Evolutionary conservation across 1,284 basidiomycete genomes (phyloP).

Genomic region (Cystobasidium pallidum): DNA sequence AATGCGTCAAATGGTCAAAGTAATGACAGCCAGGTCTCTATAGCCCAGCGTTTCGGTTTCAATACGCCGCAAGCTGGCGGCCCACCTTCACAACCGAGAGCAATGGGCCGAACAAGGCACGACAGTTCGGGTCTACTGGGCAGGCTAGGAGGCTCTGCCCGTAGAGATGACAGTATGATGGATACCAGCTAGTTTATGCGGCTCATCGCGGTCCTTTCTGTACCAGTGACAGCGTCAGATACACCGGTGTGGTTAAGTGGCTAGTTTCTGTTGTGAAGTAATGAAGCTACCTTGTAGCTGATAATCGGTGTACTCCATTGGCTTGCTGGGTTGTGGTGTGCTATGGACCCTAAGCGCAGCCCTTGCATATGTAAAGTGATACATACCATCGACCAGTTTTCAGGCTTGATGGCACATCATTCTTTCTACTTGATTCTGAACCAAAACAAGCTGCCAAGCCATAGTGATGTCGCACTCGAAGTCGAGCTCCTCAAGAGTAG

Average conservation of each 20-base stretch:
- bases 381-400: too few relatives aligned
- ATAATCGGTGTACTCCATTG: too few relatives aligned
- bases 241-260: too few relatives aligned
- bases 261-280: neutral
- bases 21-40: neutral
- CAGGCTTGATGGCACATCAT: neutral
- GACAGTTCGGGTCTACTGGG: neutral
- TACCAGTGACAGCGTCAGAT: neutral
- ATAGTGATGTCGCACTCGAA: neutral
- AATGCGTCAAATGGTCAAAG: neutral
- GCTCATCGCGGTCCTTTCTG: too few relatives aligned
- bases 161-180: slow-evolving; percentile 17
- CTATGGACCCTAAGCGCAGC: too few relatives aligned
- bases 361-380: too few relatives aligned
- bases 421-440: neutral
- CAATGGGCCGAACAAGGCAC: neutral
- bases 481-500: neutral
- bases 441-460: neutral
- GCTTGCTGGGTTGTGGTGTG: too few relatives aligned
- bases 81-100: neutral
- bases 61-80: neutral
- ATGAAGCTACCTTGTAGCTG: neutral
- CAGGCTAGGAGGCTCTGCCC: slow-evolving; percentile 3
- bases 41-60: slow-evolving; percentile 15
- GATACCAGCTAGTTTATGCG: slow-evolving; percentile 1